phyloP scores from a whole-genome alignment of 345 rosid genomes.

The Populus tremula region DNA sequence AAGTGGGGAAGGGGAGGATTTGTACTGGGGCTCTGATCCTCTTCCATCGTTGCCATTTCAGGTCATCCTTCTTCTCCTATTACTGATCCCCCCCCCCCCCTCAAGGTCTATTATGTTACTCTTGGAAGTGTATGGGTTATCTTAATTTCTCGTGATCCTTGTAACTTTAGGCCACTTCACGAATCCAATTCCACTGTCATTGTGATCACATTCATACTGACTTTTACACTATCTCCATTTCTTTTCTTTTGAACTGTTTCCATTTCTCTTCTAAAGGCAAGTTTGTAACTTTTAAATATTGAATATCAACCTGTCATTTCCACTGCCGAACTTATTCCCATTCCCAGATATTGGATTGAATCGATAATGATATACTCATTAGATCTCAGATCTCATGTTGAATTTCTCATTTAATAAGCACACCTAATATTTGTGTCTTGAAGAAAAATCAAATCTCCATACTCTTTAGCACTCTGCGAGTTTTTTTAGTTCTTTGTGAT shows the following conservation, averaged over 20 bases:
- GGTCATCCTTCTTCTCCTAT: constrained; percentile 38
- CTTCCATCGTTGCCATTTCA: constrained; percentile 95
- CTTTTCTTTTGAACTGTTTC: not conserved
- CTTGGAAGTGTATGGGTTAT: not conserved
- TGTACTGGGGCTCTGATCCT: constrained; percentile 47
- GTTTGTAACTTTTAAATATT: not conserved
- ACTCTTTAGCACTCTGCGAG: not conserved
- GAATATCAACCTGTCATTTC: not conserved
- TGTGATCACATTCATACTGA: not conserved
- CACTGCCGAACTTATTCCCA: not conserved
- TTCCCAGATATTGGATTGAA: not conserved
- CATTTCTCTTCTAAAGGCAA: not conserved
- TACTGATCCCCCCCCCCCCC: not conserved
- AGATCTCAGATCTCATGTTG: not conserved
- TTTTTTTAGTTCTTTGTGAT: not conserved
- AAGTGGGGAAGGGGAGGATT: constrained; percentile 61
- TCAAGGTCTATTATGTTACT: not conserved
- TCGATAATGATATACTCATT: not conserved
- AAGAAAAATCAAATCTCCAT: not conserved
- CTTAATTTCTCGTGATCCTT: not conserved
- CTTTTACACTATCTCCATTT: not conserved
- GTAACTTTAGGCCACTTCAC: not conserved
- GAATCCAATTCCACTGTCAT: not conserved
- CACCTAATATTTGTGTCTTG: not conserved
- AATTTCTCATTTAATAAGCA: not conserved